Conservation (phyloP, 2,329 filamentous ascomycete genomes). For the Alternaria sp. region DNA sequence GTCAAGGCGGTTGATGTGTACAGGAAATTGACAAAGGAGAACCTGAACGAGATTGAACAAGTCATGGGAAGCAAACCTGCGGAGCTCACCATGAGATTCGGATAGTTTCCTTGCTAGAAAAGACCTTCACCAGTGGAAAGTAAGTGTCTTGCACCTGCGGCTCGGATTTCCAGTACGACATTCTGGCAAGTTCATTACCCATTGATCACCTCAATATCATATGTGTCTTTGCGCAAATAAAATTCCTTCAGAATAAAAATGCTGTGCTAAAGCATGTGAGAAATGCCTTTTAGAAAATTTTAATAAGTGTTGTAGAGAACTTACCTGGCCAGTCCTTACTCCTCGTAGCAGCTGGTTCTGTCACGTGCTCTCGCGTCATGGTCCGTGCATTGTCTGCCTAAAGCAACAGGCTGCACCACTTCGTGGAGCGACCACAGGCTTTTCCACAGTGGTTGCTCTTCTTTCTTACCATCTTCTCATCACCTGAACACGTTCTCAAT, state of each 20-base stretch:
- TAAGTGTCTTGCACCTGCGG: not conserved
- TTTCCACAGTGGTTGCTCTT: not conserved
- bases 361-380: conserved; percentile 13
- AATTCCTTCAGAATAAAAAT: not conserved
- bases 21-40: conserved; percentile 54
- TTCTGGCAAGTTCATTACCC: not conserved
- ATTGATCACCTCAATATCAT: not conserved
- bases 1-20: conserved; percentile 57
- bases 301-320: no score
- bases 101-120: conserved; percentile 12
- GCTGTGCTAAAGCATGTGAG: not conserved
- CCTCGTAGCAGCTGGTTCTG: not conserved
- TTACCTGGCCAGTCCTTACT: not conserved
- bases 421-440: conserved; percentile 1
- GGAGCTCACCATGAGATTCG: conserved; percentile 36
- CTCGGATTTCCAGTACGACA: not conserved
- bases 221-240: not conserved
- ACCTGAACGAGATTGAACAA: conserved; percentile 55
- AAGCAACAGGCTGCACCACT: conserved; percentile 12
- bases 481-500: not conserved
- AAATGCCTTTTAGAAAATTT: not conserved
- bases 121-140: not conserved
- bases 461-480: not conserved
- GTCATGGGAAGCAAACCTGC: conserved; percentile 46
- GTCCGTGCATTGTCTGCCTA: conserved; percentile 17